Base-by-base conservation (phyloP, 352 stramenopile genomes). In the Pythium guiyangense region DNA sequence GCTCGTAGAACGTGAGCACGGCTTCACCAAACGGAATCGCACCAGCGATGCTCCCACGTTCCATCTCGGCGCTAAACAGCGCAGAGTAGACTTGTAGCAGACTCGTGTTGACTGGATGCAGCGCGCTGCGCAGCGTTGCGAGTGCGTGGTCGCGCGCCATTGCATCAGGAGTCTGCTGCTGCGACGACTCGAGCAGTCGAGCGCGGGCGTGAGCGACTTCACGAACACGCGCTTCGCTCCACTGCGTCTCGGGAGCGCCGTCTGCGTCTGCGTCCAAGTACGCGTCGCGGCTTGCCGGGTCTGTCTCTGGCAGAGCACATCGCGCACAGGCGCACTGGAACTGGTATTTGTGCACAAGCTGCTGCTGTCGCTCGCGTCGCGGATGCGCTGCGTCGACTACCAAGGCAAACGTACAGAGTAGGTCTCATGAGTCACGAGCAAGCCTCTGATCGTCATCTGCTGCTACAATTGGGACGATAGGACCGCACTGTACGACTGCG, bases 361-460 rank as follows among this genome's bases (percentile, higher is more conserved):
- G 69, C 17, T 66, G 61, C 22, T 86, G 77, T 8, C 79, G 67
- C 25, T 84, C 63, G 0, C 60, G 50, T 25, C 74, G 67, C 31
- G 81, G 74, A 4, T 87, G 58, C 25, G 71, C 79, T 34, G 81
- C 59, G 56, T 92, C 81, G 34, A 89, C 81, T 92, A 27, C 3
- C 25, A 20, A 43, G 42, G 20, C 14, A 18, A 47, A 27, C n/a
- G 4, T 17, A 46, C n/a, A 65, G 40, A 65, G 35, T 55, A 14
- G 37, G 9, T 29, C 18, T 26, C 42, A 14, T 43, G 5, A 48
- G 37, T 47, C 31, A 34, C 39, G 46, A 31, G 40, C 11, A 34
- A 37, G 12, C 4, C 8, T 34, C 8, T 8, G 29, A 34, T 34
- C 4, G 2, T 9, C 29, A 8, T 9, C 29, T 34, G 29, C 4